These are phyloP conservation scores for Brasenia schreberi DNA, from an alignment of 164 flowering plant species.

Conservation along the genomic window DNA sequence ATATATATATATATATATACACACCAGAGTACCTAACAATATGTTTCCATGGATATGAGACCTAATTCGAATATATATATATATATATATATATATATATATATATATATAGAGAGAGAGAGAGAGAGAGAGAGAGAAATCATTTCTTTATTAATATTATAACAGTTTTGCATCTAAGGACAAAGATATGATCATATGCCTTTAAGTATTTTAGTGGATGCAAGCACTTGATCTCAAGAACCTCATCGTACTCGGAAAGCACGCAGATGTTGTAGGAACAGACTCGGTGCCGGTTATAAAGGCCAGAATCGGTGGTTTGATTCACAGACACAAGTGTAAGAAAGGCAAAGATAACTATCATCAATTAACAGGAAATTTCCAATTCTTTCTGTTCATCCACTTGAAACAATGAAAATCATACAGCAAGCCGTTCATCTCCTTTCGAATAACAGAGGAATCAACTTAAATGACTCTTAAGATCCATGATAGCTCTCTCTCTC, in stretches of 20 bases:
- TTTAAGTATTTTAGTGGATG: too few species aligned
- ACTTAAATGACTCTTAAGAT: neutral
- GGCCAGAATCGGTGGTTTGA: neutral
- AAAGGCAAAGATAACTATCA: neutral
- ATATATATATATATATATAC: too few species aligned
- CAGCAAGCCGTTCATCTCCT: neutral
- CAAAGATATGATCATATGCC: too few species aligned
- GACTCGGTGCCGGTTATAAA: neutral
- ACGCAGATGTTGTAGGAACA: neutral
- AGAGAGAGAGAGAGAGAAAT: too few species aligned
- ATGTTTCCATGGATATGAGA: neutral
- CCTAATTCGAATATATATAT: neutral
- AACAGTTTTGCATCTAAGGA: too few species aligned
- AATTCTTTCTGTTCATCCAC: neutral
- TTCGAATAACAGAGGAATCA: neutral
- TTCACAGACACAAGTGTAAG: neutral
- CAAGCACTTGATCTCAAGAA: too few species aligned
- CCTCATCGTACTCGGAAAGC: too few species aligned
- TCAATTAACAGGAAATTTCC: neutral
- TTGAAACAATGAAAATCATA: neutral
- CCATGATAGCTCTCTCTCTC: neutral
- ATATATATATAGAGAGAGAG: too few species aligned
- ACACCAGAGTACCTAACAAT: neutral
- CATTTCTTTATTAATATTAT: too few species aligned
- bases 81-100: too few species aligned